Percentiles rank a stretch among this genome's conserved stretches.
These are phyloP conservation scores for Chaetomiaceae sp. DNA, from an alignment of 2,329 filamentous ascomycete species.

Conservation along the genomic window DNA sequence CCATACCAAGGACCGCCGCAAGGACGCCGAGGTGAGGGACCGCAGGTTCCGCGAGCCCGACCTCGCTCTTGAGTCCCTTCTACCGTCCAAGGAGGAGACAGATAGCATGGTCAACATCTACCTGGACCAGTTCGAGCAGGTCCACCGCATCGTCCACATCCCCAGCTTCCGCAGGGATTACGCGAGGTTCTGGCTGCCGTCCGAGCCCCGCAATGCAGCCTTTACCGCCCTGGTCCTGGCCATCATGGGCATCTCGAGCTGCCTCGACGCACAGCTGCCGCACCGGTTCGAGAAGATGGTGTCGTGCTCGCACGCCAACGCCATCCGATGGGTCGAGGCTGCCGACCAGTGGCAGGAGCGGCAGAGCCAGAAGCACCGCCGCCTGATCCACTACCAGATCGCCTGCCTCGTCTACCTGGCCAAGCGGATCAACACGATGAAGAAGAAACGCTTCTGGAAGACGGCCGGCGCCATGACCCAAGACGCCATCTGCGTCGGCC, in stretches of 20 bases:
- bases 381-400: constrained; percentile 57
- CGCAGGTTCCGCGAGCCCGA: constrained; percentile 45
- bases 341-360: constrained; percentile 49
- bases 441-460: constrained; percentile 62
- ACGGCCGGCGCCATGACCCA: constrained; percentile 51
- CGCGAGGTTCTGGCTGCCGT: constrained; percentile 48
- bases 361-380: constrained; percentile 58
- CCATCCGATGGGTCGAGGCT: constrained; percentile 52
- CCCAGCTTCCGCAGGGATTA: constrained; percentile 54
- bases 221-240: constrained; percentile 55
- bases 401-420: constrained; percentile 55
- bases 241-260: constrained; percentile 57
- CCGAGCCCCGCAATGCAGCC: constrained; percentile 43
- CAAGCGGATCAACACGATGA: constrained; percentile 58
- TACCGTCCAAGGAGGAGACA: constrained; percentile 32
- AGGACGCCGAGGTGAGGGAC: constrained; percentile 49
- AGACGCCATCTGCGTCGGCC: constrained; percentile 53
- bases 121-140: constrained; percentile 36
- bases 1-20: constrained; percentile 50
- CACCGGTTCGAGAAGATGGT: constrained; percentile 55
- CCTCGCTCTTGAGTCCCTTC: constrained; percentile 44
- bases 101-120: constrained; percentile 34
- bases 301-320: constrained; percentile 50
- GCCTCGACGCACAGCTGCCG: constrained; percentile 47
- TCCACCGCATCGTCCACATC: constrained; percentile 51